Base-by-base conservation (phyloP, 257 asterid genomes). In the Nicotiana tomentosiformis region DNA sequence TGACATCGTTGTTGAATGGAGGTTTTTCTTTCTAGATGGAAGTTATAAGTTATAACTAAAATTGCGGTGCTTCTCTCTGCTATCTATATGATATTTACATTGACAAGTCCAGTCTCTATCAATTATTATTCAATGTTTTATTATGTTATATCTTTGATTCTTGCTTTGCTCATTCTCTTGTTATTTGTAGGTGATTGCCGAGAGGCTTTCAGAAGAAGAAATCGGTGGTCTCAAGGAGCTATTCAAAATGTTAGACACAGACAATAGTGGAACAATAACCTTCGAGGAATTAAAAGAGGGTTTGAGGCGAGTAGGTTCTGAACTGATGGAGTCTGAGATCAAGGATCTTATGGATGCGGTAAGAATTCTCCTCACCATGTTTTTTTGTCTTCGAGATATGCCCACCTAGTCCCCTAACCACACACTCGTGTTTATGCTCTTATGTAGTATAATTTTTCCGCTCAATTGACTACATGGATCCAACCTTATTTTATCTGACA, bases 231-330 rank as follows among this genome's bases (percentile, higher is more conserved):
- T 95, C 80, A 91, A 91, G 83, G 97, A 93, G 87, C 82, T 95
- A 86, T 95, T 95, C 88, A 93, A 87, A 87, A 95, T 95, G 99
- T 90, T 95, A 84, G 99, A 95, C 86, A 91, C 98, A 18, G 99
- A 95, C 83, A 86, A 88, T 58, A 95, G 97, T 72, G 99, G 99
- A 86, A 91, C 97, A 66, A 95, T 95, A 78, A 95, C 99, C 30
- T 94, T 91, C 72, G 99, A 95, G 57, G 99, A 95, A 85, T 93
- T 95, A 78, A 95, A 95, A 86, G 97, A 95, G 84, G 99, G 99
- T 37, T 85, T 93, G 85, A 87, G 84, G 86, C 84, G 93, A 88
- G 99, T 95, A 16, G 99, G 99, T 33, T 93, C 99, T 16, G 97
- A 93, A 84, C 89, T 95, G 12, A 93, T 93, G 98, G 99, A 95